phyloP scores from a whole-genome alignment of 495 filamentous ascomycete species.

The Daldinia grandis region DNA sequence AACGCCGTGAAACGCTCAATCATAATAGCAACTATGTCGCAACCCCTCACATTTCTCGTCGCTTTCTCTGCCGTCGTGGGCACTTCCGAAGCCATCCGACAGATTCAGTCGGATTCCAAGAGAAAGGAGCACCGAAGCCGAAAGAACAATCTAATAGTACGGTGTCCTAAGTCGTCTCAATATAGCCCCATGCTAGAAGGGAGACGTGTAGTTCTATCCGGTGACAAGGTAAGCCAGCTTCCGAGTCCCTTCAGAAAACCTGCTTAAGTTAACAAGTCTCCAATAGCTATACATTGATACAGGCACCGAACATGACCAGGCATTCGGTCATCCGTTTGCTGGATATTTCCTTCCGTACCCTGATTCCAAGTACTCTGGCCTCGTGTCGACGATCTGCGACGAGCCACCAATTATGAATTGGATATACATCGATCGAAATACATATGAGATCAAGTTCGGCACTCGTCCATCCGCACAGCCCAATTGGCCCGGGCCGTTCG shows the following conservation, averaged over 20 bases:
- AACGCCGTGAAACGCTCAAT: conserved; percentile 10
- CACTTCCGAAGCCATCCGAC: conserved; percentile 59
- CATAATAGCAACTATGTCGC: conserved; percentile 30
- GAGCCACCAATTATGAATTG: conserved; percentile 63
- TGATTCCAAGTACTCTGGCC: conserved; percentile 53
- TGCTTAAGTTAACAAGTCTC: conserved; percentile 29
- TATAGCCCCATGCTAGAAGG: conserved; percentile 54
- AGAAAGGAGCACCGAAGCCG: conserved; percentile 58
- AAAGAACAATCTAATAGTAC: conserved; percentile 59
- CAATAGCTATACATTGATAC: conserved; percentile 51
- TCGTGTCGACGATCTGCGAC: conserved; percentile 59
- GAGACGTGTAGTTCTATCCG: conserved; percentile 55
- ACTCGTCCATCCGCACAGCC: conserved; percentile 50
- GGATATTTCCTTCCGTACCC: conserved; percentile 63
- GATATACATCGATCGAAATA: conserved; percentile 61
- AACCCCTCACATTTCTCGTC: conserved; percentile 55
- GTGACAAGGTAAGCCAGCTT: conserved; percentile 51
- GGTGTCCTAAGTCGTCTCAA: conserved; percentile 53
- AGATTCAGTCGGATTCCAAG: conserved; percentile 56
- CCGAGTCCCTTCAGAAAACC: background rate
- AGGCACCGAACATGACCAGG: conserved; percentile 44
- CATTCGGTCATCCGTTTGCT: conserved; percentile 57
- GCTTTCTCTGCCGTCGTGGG: conserved; percentile 62
- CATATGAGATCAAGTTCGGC: conserved; percentile 61
- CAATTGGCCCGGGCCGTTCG: conserved; percentile 56